Conservation (phyloP, 2,329 filamentous ascomycete species). For the Phyllosticta citribraziliensis region DNA sequence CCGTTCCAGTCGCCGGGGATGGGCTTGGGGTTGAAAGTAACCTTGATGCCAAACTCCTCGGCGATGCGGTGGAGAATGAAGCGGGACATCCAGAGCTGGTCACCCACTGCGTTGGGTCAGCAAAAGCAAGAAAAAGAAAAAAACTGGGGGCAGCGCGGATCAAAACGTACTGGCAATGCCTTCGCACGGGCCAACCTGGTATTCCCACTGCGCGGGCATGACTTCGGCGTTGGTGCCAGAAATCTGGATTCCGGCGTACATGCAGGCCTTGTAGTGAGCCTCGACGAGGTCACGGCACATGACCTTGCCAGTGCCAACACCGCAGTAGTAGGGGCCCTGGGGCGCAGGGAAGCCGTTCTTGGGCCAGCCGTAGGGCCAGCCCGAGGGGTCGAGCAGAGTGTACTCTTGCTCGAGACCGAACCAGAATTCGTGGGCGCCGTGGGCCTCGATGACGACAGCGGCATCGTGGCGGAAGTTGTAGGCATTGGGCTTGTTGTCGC, state of each 20-base stretch:
- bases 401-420: conserved; percentile 98
- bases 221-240: conserved; percentile 99
- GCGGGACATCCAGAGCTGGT: conserved; percentile 90
- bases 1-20: conserved; percentile 97
- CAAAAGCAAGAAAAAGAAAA: conserved; percentile 12
- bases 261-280: conserved; percentile 80
- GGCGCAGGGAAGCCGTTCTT: conserved; percentile 81
- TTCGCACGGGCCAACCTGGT: conserved; percentile 83
- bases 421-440: conserved; percentile 80
- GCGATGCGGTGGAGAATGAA: conserved; percentile 85
- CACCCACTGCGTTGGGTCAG: conserved; percentile 55
- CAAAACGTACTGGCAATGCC: conserved; percentile 71
- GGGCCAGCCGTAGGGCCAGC: conserved; percentile 89
- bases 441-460: conserved; percentile 77
- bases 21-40: conserved; percentile 92
- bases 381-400: conserved; percentile 76
- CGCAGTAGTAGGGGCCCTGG: conserved; percentile 94
- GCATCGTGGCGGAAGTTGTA: conserved; percentile 96
- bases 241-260: conserved; percentile 86
- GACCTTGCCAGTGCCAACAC: conserved; percentile 94
- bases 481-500: conserved; percentile 92
- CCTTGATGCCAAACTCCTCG: conserved; percentile 93
- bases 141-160: not conserved
- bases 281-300: conserved; percentile 98
- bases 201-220: conserved; percentile 97